Percentiles rank a stretch among this genome's conserved stretches.
Conservation (phyloP, 148 eudicot genomes). For the Talinum fruticosum region DNA sequence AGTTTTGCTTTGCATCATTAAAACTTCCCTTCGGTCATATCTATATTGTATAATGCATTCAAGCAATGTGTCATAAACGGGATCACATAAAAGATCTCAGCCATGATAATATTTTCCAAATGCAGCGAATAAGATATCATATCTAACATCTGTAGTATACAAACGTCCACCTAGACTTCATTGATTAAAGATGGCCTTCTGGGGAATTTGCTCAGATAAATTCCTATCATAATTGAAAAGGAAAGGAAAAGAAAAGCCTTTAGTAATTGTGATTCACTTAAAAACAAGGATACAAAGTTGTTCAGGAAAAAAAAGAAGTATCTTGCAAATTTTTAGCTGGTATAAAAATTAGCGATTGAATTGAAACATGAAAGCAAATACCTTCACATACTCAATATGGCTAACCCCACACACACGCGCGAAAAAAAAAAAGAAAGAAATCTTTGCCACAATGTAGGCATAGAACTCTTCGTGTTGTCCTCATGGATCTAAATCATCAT, state of each 20-base stretch:
- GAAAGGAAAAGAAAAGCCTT: not conserved
- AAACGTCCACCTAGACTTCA: too few relatives aligned
- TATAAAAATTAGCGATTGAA: not conserved
- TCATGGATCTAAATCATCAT: slow-evolving; percentile 50
- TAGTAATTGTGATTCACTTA: not conserved
- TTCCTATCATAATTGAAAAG: too few relatives aligned
- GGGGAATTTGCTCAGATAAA: too few relatives aligned
- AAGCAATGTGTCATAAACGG: too few relatives aligned
- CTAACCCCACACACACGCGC: too few relatives aligned
- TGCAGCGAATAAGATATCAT: too few relatives aligned
- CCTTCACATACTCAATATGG: slow-evolving; percentile 84
- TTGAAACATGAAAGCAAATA: slow-evolving; percentile 20
- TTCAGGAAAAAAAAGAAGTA: not conserved
- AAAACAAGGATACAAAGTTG: not conserved
- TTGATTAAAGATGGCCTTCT: too few relatives aligned
- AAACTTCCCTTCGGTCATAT: not conserved
- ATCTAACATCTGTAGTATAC: too few relatives aligned
- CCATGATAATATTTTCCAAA: too few relatives aligned
- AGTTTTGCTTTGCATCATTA: not conserved
- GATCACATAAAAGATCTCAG: too few relatives aligned
- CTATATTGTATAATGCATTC: not conserved
- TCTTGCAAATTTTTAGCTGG: not conserved
- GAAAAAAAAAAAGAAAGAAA: slow-evolving; percentile 73
- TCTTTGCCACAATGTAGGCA: too few relatives aligned
- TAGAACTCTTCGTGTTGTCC: slow-evolving; percentile 55